phyloP scores from a whole-genome alignment of 306 rosid species.

The Cercis canadensis region DNA sequence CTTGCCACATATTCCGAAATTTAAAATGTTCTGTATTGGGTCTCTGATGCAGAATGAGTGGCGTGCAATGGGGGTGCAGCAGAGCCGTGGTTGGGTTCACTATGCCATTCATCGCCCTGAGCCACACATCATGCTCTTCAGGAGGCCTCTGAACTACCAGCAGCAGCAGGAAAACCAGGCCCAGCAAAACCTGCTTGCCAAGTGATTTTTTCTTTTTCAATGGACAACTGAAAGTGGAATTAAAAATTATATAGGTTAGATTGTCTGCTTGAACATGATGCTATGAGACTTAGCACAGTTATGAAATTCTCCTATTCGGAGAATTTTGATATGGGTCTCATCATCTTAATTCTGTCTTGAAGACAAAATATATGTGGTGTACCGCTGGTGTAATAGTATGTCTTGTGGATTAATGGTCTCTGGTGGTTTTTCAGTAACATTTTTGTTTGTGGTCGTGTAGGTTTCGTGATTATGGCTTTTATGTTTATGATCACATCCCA shows the following conservation, averaged over 20 bases:
- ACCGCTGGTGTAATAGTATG: constrained; percentile 39
- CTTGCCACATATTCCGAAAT: neutral
- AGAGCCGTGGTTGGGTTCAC: constrained; percentile 99
- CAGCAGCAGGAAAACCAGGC: constrained; percentile 87
- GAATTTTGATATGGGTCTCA: constrained; percentile 42
- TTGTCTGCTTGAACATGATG: constrained; percentile 34
- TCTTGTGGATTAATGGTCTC: constrained; percentile 25
- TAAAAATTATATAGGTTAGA: constrained; percentile 31
- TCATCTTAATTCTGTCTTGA: neutral
- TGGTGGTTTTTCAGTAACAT: neutral
- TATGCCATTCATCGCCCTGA: constrained; percentile 93
- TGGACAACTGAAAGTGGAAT: constrained; percentile 36
- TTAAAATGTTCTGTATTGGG: neutral
- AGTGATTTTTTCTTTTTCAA: constrained; percentile 41
- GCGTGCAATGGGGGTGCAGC: constrained; percentile 97
- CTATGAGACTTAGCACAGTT: constrained; percentile 21
- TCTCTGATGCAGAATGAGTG: constrained; percentile 68
- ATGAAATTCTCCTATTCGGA: constrained; percentile 59
- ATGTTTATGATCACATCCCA: neutral
- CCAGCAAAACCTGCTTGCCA: constrained; percentile 65
- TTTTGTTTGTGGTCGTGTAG: neutral
- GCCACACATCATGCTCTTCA: constrained; percentile 97
- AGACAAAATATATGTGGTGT: constrained; percentile 38
- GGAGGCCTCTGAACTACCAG: constrained; percentile 92
- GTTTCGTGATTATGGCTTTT: neutral